A percentile compares a stretch with the other conserved stretches of the same genome.
Conservation (phyloP, 805 yeast species). For the Candida taoyuanica region DNA sequence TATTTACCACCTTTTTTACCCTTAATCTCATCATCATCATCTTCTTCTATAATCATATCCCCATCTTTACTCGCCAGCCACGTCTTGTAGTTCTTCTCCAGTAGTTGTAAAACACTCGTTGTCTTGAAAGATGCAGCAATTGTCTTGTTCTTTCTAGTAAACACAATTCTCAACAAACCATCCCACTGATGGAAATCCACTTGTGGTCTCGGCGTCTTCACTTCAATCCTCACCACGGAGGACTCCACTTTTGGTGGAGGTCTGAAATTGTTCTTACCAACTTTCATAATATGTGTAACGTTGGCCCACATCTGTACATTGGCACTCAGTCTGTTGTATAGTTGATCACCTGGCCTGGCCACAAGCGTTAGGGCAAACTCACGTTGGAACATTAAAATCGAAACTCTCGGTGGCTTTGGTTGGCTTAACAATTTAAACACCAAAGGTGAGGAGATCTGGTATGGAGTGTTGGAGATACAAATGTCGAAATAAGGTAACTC, state of each 20-base stretch:
- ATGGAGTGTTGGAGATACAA: conserved; percentile 96
- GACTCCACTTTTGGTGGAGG: conserved; percentile 99
- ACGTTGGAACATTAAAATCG: conserved; percentile 95
- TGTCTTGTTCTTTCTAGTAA: conserved; percentile 91
- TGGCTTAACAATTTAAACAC: conserved; percentile 88
- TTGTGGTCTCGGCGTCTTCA: conserved; percentile 90
- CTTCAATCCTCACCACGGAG: conserved; percentile 89
- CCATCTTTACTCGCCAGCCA: conserved; percentile 53
- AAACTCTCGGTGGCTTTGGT: conserved; percentile 91
- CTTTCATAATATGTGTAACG: conserved; percentile 97
- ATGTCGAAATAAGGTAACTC: conserved; percentile 93
- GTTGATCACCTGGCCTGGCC: conserved; percentile 94
- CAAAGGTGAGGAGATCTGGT: conserved; percentile 94
- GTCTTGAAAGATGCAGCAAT: conserved; percentile 90
- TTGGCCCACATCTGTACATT: conserved; percentile 99
- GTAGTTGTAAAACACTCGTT: conserved; percentile 66
- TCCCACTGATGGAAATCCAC: conserved; percentile 97
- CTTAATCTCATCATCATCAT: conserved; percentile 24
- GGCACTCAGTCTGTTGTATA: conserved; percentile 90
- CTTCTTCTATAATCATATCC: conserved; percentile 32
- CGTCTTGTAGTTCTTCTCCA: conserved; percentile 85
- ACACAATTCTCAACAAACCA: conserved; percentile 85
- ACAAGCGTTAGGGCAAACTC: conserved; percentile 91
- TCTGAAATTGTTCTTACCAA: conserved; percentile 91
- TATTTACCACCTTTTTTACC: conserved; percentile 32